These are phyloP conservation scores for Lactifluus rugatus DNA, from an alignment of 768 basidiomycete species.

Conservation along the genomic window DNA sequence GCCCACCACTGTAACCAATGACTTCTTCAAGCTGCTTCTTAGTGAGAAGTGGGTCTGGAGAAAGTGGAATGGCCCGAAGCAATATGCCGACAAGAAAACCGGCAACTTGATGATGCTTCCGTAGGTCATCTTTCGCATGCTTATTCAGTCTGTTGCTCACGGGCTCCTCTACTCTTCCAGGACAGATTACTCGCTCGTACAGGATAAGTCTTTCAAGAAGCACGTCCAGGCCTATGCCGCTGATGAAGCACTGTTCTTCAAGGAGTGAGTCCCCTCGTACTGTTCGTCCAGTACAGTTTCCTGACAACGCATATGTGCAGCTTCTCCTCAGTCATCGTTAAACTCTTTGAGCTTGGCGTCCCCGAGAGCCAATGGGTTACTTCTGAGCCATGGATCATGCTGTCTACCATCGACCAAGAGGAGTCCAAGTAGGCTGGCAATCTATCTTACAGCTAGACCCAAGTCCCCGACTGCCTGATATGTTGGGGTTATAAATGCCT, in stretches of 20 bases:
- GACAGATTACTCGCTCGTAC: constrained; percentile 79
- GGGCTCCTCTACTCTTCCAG: constrained; percentile 26
- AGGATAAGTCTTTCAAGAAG: constrained; percentile 92
- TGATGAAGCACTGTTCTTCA: constrained; percentile 81
- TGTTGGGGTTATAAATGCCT: background rate
- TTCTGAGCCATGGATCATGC: constrained; percentile 69
- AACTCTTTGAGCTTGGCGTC: constrained; percentile 90
- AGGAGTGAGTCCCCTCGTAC: constrained; percentile 55
- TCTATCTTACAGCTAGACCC: too few species aligned
- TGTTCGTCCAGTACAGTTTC: background rate
- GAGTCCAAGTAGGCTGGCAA: constrained; percentile 13
- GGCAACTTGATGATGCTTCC: constrained; percentile 91
- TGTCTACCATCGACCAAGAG: constrained; percentile 35
- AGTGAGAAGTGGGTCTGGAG: constrained; percentile 93
- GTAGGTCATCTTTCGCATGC: constrained; percentile 34
- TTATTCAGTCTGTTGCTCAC: background rate
- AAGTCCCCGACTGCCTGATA: too few species aligned
- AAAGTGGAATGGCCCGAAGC: constrained; percentile 92
- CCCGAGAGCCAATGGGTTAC: constrained; percentile 67
- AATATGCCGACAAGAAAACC: constrained; percentile 88
- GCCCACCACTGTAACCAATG: constrained; percentile 79
- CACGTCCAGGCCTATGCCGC: constrained; percentile 80
- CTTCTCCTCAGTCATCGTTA: constrained; percentile 70
- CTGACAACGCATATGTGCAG: constrained; percentile 31
- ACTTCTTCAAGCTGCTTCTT: constrained; percentile 77